These are phyloP conservation scores for Paramecium sexaurelia DNA, from an alignment of 73 alveolate species.

Conservation along the genomic window DNA sequence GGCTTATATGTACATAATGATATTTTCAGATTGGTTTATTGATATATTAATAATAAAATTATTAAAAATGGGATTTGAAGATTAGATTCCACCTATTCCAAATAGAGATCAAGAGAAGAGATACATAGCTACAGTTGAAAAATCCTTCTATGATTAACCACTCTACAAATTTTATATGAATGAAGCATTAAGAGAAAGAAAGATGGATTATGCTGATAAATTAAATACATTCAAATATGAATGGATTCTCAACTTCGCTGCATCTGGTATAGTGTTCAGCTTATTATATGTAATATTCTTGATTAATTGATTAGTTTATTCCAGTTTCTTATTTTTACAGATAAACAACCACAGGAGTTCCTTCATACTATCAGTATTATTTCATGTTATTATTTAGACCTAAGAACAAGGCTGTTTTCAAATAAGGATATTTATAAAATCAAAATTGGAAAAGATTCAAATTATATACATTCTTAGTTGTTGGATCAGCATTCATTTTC, in stretches of 20 bases:
- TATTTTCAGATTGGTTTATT: constrained; percentile 44
- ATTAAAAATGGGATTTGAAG: constrained; percentile 60
- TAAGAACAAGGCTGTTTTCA: not conserved
- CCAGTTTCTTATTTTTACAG: constrained; percentile 37
- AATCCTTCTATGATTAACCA: constrained; percentile 24
- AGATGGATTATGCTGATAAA: constrained; percentile 54
- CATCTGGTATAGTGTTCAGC: not conserved
- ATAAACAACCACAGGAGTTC: not conserved
- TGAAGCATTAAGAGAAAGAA: constrained; percentile 53
- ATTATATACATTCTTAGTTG: not conserved
- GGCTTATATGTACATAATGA: constrained; percentile 26
- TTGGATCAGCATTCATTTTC: not conserved
- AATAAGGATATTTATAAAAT: not conserved
- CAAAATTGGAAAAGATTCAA: constrained; percentile 36
- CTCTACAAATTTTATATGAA: constrained; percentile 45
- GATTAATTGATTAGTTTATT: not conserved
- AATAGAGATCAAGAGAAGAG: constrained; percentile 19
- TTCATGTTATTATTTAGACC: not conserved
- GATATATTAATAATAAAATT: not conserved
- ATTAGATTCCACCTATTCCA: constrained; percentile 40
- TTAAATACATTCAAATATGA: not conserved
- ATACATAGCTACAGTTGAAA: not conserved
- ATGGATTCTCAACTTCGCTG: constrained; percentile 12
- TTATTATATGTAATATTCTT: not conserved
- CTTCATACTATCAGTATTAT: not conserved